phyloP scores from a whole-genome alignment of 257 asterid species.

The Solanum rostratum region DNA sequence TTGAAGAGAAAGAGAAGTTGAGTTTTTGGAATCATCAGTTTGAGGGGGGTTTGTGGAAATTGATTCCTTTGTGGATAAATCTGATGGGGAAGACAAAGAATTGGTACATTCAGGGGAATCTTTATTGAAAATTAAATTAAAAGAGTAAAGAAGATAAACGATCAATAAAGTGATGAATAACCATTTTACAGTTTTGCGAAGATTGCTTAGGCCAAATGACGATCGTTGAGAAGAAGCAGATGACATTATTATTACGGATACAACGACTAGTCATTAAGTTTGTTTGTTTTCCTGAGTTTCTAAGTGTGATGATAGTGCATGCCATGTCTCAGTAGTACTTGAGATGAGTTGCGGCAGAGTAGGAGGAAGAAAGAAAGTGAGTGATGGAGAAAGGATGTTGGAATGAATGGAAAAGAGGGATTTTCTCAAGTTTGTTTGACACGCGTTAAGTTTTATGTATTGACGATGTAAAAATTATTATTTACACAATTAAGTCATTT shows the following conservation, averaged over 20 bases:
- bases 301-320: neutral
- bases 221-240: slow-evolving; percentile 22
- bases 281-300: neutral
- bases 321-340: neutral
- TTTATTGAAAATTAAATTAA: slow-evolving; percentile 29
- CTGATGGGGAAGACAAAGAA: neutral
- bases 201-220: slow-evolving; percentile 23
- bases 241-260: slow-evolving; percentile 8
- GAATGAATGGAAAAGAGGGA: slow-evolving; percentile 4
- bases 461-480: neutral
- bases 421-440: neutral
- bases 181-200: slow-evolving; percentile 26
- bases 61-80: slow-evolving; percentile 6
- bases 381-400: slow-evolving; percentile 11
- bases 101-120: slow-evolving; percentile 4
- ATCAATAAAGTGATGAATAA: slow-evolving; percentile 28
- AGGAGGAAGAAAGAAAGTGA: slow-evolving; percentile 3
- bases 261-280: neutral
- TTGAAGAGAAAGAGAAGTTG: neutral
- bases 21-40: neutral
- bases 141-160: slow-evolving; percentile 39
- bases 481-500: neutral
- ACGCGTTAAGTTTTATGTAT: neutral
- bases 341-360: neutral
- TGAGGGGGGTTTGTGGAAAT: neutral